These are phyloP conservation scores for Colletotrichum euphorbiae DNA, from an alignment of 2,329 filamentous ascomycete genomes.

Conservation along the genomic window DNA sequence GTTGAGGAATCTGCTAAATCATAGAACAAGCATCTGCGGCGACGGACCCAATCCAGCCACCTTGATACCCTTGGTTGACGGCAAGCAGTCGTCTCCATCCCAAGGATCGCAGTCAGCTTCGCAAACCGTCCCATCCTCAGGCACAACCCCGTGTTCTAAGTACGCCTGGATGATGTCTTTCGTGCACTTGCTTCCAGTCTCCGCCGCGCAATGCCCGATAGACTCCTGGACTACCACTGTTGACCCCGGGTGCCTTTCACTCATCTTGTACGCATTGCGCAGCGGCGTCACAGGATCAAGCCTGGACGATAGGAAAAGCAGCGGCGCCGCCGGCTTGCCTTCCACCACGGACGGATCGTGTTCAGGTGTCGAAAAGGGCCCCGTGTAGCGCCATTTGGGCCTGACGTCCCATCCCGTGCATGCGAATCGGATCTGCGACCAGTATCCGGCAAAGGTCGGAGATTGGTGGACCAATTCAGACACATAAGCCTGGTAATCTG, in stretches of 20 bases:
- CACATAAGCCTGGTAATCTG: constrained; percentile 48
- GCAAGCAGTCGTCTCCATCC: constrained; percentile 21
- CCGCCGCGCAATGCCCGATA: constrained; percentile 45
- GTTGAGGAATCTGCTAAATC: neutral
- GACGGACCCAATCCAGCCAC: neutral
- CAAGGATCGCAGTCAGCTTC: constrained; percentile 42
- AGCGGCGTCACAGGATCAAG: constrained; percentile 61
- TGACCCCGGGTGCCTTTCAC: constrained; percentile 45
- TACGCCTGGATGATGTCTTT: constrained; percentile 43
- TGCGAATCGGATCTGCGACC: constrained; percentile 51
- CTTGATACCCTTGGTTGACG: constrained; percentile 7
- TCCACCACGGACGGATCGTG: constrained; percentile 41
- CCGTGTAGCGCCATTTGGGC: constrained; percentile 55
- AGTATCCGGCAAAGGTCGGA: constrained; percentile 47
- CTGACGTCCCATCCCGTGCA: constrained; percentile 54
- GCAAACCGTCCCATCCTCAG: constrained; percentile 42
- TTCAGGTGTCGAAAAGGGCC: constrained; percentile 48
- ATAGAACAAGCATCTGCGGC: neutral
- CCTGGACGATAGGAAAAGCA: constrained; percentile 57
- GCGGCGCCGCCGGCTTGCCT: constrained; percentile 53
- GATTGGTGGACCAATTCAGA: constrained; percentile 45
- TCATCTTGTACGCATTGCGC: constrained; percentile 49
- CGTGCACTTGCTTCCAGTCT: constrained; percentile 42
- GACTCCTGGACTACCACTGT: constrained; percentile 47
- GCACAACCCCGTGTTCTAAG: constrained; percentile 47